phyloP scores from a whole-genome alignment of 2,329 filamentous ascomycete species.

The Fusarium napiforme region DNA sequence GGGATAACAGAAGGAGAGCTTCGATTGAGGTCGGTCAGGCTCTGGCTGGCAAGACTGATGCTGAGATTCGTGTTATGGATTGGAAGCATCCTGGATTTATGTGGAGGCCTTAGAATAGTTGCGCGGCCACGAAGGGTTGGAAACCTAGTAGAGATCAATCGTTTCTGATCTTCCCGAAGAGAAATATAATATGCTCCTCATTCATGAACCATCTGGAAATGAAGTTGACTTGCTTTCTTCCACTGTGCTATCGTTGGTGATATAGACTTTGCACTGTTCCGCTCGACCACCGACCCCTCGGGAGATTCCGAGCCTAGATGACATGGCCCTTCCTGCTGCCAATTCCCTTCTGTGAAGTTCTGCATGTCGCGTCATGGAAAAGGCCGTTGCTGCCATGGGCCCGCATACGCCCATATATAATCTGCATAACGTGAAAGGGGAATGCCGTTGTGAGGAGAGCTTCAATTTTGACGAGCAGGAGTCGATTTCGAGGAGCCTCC shows the following conservation, averaged over 20 bases:
- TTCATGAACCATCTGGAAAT: too few species aligned
- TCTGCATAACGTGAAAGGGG: too few species aligned
- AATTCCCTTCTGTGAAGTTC: accelerated
- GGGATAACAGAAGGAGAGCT: conserved; percentile 11
- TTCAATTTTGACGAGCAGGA: too few species aligned
- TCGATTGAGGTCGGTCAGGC: conserved; percentile 3
- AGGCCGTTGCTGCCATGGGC: accelerated
- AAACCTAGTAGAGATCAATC: accelerated
- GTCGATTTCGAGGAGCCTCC: too few species aligned
- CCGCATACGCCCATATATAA: too few species aligned
- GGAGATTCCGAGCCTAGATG: background rate
- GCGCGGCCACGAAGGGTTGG: accelerated
- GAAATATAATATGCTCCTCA: too few species aligned
- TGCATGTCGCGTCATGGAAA: accelerated
- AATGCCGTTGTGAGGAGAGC: too few species aligned
- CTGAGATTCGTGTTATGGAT: conserved; percentile 17
- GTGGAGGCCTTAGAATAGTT: conserved; percentile 4
- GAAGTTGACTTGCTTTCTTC: too few species aligned
- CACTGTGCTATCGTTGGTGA: background rate
- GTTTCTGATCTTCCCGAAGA: too few species aligned
- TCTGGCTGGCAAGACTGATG: conserved; percentile 5
- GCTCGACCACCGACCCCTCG: background rate
- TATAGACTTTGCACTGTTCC: background rate
- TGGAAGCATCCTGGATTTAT: conserved; percentile 24
- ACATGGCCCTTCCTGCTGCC: background rate